These are phyloP conservation scores for Hortiboletus campestris DNA, from an alignment of 768 basidiomycete species.

Conservation along the genomic window DNA sequence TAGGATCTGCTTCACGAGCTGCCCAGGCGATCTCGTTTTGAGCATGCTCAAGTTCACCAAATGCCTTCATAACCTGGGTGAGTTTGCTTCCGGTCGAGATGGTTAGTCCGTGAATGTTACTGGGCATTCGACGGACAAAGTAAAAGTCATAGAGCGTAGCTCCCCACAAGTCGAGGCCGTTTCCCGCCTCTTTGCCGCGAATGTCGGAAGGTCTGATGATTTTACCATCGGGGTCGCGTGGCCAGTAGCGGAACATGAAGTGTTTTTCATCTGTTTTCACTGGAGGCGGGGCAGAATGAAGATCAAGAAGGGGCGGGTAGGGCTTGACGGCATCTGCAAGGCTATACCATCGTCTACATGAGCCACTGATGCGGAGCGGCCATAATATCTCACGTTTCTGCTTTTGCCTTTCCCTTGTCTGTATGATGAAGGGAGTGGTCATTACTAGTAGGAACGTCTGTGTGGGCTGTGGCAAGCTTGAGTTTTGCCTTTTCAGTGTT, in stretches of 20 bases:
- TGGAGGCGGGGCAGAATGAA: constrained; percentile 1
- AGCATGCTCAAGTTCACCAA: constrained; percentile 20
- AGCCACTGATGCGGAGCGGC: background rate
- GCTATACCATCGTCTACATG: background rate
- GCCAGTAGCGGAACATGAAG: constrained; percentile 25
- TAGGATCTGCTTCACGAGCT: constrained; percentile 17
- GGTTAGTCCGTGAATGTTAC: background rate
- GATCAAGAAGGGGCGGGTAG: background rate
- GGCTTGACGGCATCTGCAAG: background rate
- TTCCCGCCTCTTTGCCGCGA: constrained; percentile 22
- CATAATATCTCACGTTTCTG: constrained; percentile 1
- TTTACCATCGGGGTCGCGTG: constrained; percentile 26
- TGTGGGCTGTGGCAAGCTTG: constrained; percentile 21
- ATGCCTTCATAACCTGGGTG: constrained; percentile 11
- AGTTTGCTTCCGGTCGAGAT: constrained; percentile 25
- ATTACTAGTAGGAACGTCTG: constrained; percentile 23
- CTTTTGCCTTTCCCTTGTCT: background rate
- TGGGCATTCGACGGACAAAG: constrained; percentile 10
- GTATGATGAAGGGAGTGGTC: background rate
- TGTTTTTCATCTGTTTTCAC: constrained; percentile 1
- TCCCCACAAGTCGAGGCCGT: constrained; percentile 24
- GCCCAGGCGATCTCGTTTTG: constrained; percentile 20
- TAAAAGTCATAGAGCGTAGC: constrained; percentile 33
- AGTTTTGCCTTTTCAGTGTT: constrained; percentile 20
- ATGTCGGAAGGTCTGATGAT: constrained; percentile 3